Percentiles rank a stretch among this genome's conserved stretches.
Conservation (phyloP, 164 flowering plant genomes). For the Paratinospora sagittata region DNA sequence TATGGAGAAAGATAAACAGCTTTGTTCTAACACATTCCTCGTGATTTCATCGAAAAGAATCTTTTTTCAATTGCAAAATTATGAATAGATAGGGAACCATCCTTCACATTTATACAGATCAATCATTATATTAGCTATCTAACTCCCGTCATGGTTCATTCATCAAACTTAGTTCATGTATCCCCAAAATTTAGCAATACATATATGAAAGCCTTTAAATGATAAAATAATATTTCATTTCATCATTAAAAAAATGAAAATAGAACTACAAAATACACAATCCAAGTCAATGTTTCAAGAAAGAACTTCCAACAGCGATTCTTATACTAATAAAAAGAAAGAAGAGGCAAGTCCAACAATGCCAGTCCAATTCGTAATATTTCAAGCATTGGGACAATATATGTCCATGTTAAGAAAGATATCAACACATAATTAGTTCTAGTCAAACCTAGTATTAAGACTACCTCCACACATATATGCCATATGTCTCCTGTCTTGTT, state of each 20-base stretch:
- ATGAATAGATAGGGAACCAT: neutral
- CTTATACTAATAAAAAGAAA: neutral
- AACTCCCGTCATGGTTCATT: neutral
- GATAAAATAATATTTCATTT: neutral
- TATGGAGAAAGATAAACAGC: neutral
- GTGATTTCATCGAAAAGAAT: neutral
- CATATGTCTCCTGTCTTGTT: constrained; percentile 88
- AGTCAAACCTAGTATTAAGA: constrained; percentile 4
- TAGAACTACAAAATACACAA: neutral
- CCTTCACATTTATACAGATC: neutral
- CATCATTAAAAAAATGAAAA: neutral
- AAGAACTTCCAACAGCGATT: neutral
- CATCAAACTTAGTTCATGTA: neutral
- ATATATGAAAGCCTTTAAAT: neutral
- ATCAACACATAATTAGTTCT: neutral
- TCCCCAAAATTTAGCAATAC: neutral
- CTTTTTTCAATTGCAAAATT: neutral
- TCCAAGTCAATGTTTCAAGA: neutral
- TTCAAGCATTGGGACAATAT: neutral
- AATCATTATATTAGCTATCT: neutral
- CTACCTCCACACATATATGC: constrained; percentile 86
- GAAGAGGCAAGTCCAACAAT: neutral
- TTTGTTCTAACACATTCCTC: neutral
- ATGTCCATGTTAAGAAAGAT: no score
- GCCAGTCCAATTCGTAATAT: neutral